A percentile compares a stretch with the other conserved stretches of the same genome.
These are phyloP conservation scores for Colletotrichum zoysiae DNA, from an alignment of 2,329 filamentous ascomycete species.

Conservation along the genomic window DNA sequence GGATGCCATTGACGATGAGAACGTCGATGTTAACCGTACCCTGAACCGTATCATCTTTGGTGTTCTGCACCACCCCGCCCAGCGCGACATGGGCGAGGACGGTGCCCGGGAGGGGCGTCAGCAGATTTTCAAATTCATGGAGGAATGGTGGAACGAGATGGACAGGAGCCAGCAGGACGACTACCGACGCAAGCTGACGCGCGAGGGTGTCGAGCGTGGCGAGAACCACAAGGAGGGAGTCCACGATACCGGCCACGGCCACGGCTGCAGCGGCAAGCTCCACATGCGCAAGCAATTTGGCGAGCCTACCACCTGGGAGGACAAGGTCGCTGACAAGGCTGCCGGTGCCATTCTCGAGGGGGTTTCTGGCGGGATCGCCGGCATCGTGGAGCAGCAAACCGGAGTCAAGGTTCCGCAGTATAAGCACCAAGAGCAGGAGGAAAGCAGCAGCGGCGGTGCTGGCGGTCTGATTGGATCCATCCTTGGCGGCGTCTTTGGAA, in stretches of 20 bases:
- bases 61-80: slow-evolving; percentile 89
- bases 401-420: slow-evolving; percentile 56
- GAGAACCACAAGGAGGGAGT: slow-evolving; percentile 90
- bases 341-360: slow-evolving; percentile 69
- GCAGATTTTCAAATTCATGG: slow-evolving; percentile 83
- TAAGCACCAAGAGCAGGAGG: slow-evolving; percentile 54
- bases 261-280: slow-evolving; percentile 84
- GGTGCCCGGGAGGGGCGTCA: slow-evolving; percentile 78
- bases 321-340: slow-evolving; percentile 67
- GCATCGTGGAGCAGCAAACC: slow-evolving; percentile 60
- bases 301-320: slow-evolving; percentile 63
- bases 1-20: slow-evolving; percentile 85
- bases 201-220: slow-evolving; percentile 80
- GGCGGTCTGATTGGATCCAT: slow-evolving; percentile 79
- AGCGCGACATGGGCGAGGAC: slow-evolving; percentile 77
- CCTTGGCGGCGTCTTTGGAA: slow-evolving; percentile 71
- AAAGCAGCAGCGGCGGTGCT: slow-evolving; percentile 67
- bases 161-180: slow-evolving; percentile 71
- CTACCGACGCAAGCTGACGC: slow-evolving; percentile 80
- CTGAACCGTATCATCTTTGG: slow-evolving; percentile 83
- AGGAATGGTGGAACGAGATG: slow-evolving; percentile 85
- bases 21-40: slow-evolving; percentile 75
- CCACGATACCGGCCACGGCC: slow-evolving; percentile 84
- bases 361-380: slow-evolving; percentile 65
- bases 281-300: slow-evolving; percentile 78